A percentile compares a stretch with the other conserved stretches of the same genome.
phyloP scores from a whole-genome alignment of 2,329 filamentous ascomycete species.

The Fusarium sp. region DNA sequence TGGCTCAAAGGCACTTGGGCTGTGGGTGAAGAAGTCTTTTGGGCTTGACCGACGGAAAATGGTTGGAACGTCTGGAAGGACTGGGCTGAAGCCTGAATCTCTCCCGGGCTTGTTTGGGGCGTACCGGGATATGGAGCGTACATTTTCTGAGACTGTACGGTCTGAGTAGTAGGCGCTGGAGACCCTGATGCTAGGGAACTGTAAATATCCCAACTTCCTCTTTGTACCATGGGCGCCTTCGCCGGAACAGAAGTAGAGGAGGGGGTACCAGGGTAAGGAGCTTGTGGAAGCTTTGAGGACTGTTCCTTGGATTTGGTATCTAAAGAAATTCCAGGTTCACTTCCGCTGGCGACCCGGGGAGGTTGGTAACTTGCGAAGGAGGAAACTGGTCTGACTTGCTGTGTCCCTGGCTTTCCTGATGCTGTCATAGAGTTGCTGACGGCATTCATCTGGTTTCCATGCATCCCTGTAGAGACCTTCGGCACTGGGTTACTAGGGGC shows the following conservation, averaged over 20 bases:
- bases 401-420: background rate
- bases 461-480: background rate
- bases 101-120: background rate
- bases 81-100: background rate
- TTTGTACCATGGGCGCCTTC: background rate
- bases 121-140: background rate
- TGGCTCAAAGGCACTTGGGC: background rate
- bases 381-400: background rate
- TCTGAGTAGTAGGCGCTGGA: background rate
- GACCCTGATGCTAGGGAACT: background rate
- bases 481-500: background rate
- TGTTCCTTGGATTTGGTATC: background rate
- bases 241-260: background rate
- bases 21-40: background rate
- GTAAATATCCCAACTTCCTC: slow-evolving; percentile 9
- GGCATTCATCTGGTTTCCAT: background rate
- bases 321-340: background rate
- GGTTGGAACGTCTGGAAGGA: background rate
- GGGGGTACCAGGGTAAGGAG: too few relatives aligned
- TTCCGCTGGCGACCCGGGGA: background rate
- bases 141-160: background rate
- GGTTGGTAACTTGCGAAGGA: background rate
- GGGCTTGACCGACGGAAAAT: background rate
- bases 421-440: background rate
- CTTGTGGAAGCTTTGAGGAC: background rate